These are phyloP conservation scores for Boletellus ananiceps DNA, from an alignment of 768 basidiomycete species.

Conservation along the genomic window DNA sequence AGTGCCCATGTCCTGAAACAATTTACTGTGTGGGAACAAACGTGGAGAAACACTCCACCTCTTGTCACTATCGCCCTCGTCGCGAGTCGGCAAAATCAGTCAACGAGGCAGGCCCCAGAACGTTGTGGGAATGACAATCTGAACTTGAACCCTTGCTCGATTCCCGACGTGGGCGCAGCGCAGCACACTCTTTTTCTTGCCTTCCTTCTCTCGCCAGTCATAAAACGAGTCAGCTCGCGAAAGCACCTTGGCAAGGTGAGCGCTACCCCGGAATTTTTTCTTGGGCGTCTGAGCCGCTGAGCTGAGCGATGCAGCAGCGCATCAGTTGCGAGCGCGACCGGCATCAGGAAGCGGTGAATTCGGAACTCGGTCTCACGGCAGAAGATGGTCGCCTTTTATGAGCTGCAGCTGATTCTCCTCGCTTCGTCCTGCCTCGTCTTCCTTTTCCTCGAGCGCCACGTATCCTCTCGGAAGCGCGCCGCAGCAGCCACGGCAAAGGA, in stretches of 20 bases:
- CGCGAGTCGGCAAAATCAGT: constrained; percentile 5
- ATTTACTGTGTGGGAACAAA: not conserved
- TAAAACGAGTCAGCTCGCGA: not conserved
- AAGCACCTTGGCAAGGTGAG: not conserved
- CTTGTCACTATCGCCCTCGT: constrained; percentile 6
- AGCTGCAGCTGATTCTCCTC: constrained; percentile 37
- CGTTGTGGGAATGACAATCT: constrained; percentile 11
- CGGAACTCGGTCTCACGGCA: not conserved
- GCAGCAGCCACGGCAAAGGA: constrained; percentile 21
- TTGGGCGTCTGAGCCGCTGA: too few relatives aligned
- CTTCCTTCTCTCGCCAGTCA: not conserved
- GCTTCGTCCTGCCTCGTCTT: constrained; percentile 31
- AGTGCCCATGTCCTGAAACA: too few relatives aligned
- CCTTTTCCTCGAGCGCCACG: constrained; percentile 33
- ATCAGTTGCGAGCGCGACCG: not conserved
- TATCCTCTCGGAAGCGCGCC: constrained; percentile 23
- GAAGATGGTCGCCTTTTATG: constrained; percentile 36
- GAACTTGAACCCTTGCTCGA: not conserved
- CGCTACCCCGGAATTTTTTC: not conserved
- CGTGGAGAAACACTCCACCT: constrained; percentile 3
- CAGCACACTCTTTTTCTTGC: not conserved
- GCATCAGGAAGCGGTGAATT: not conserved
- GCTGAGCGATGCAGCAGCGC: not conserved
- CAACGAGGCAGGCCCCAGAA: not conserved
- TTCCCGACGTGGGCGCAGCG: not conserved